Evolutionary conservation across 805 yeast genomes (phyloP).

Genomic region (Sugiyamaella valdiviana): DNA sequence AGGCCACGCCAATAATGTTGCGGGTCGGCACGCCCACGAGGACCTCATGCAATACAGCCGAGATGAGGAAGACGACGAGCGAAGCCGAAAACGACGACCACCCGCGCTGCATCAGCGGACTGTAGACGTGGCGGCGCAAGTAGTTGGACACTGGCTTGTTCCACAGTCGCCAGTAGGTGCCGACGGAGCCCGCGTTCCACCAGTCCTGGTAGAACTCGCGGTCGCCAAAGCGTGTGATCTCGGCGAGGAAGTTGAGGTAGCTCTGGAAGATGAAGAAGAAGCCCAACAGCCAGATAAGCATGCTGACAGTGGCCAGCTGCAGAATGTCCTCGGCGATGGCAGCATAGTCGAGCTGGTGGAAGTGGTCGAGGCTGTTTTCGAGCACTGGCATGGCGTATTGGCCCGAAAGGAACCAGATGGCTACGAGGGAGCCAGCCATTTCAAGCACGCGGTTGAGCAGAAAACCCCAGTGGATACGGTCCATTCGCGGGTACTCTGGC

Average conservation of each 20-base stretch:
- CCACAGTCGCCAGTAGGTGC: conserved; percentile 44
- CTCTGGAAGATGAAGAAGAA: conserved; percentile 41
- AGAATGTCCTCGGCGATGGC: conserved; percentile 34
- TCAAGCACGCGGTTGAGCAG: conserved; percentile 34
- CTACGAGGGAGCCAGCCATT: conserved; percentile 28
- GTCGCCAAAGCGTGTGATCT: conserved; percentile 40
- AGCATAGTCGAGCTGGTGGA: conserved; percentile 23
- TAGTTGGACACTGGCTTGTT: conserved; percentile 40
- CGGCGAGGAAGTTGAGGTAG: conserved; percentile 39
- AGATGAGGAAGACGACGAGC: conserved; percentile 36
- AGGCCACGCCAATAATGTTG: conserved; percentile 42
- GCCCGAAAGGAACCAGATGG: conserved; percentile 36
- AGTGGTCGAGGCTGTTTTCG: conserved; percentile 30
- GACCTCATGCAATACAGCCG: conserved; percentile 43
- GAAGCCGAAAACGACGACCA: conserved; percentile 28
- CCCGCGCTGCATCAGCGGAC: conserved; percentile 36
- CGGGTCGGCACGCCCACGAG: conserved; percentile 44
- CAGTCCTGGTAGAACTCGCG: conserved; percentile 43
- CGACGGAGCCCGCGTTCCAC: conserved; percentile 48
- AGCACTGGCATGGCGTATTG: conserved; percentile 42
- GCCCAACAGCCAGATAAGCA: conserved; percentile 40
- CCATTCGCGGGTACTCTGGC: conserved; percentile 40
- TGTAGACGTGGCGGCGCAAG: conserved; percentile 39
- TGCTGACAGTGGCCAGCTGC: conserved; percentile 37
- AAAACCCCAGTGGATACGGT: conserved; percentile 29